phyloP scores from a whole-genome alignment of 2,329 filamentous ascomycete genomes.

The Diplodia intermedia region DNA sequence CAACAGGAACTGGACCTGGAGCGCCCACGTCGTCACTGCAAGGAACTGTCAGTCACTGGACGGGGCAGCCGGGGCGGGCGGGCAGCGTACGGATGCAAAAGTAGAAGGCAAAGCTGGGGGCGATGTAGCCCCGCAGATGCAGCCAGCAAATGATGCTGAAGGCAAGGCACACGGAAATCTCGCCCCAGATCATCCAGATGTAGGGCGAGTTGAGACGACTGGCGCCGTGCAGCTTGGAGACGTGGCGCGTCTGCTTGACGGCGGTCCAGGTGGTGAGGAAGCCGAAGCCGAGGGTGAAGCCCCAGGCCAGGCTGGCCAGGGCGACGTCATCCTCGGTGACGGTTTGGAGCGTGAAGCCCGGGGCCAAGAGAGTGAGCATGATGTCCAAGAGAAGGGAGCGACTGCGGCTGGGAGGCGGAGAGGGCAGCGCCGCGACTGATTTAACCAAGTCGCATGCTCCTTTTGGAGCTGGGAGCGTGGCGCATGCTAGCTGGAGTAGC shows the following conservation, averaged over 20 bases:
- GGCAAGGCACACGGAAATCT: constrained; percentile 11
- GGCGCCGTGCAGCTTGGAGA: constrained; percentile 40
- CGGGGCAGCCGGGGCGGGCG: no score
- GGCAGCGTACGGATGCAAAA: constrained; percentile 12
- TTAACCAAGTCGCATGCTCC: not conserved
- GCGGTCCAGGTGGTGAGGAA: constrained; percentile 52
- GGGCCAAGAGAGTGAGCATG: constrained; percentile 12
- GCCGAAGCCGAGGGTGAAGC: constrained; percentile 53
- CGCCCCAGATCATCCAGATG: constrained; percentile 25
- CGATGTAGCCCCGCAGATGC: not conserved
- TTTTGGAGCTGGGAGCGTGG: not conserved
- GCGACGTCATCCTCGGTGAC: constrained; percentile 22
- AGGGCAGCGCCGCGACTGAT: not conserved
- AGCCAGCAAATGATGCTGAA: constrained; percentile 26
- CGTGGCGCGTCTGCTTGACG: constrained; percentile 36
- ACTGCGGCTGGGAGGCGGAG: not conserved
- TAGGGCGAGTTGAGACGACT: constrained; percentile 14
- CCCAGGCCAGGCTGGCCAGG: constrained; percentile 34
- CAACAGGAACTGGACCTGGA: constrained; percentile 33
- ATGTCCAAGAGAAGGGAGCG: not conserved
- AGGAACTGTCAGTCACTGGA: not conserved
- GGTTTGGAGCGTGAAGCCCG: not conserved
- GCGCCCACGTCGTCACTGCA: constrained; percentile 18
- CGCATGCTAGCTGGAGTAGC: not conserved
- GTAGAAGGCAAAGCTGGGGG: constrained; percentile 32